Conservation (phyloP, 179 eudicot genomes). For the Amaranthus tricolor region DNA sequence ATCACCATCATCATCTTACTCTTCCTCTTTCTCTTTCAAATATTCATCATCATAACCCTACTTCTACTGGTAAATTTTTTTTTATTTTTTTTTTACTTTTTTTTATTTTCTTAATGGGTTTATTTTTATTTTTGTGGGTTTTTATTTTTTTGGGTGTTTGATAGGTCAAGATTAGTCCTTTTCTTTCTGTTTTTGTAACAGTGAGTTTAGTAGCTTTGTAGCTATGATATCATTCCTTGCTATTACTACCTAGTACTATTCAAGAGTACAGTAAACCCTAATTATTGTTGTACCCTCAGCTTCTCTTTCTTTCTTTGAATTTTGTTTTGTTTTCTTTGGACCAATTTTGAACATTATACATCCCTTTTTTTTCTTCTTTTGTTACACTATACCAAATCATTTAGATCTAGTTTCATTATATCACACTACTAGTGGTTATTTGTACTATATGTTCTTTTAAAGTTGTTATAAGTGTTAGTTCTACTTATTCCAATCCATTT, state of each 20-base stretch:
- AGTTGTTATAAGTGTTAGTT: background rate
- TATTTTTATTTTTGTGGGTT: background rate
- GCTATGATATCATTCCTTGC: conserved; percentile 15
- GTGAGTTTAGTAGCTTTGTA: conserved; percentile 13
- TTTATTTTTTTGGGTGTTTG: background rate
- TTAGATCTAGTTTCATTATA: conserved; percentile 18
- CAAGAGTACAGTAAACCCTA: conserved; percentile 29
- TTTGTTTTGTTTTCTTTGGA: conserved; percentile 6
- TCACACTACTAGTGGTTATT: background rate
- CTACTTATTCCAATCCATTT: background rate
- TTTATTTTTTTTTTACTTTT: background rate
- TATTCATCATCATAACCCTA: conserved; percentile 16
- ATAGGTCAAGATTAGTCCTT: conserved; percentile 10
- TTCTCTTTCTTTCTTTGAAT: background rate
- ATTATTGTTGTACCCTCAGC: conserved; percentile 28
- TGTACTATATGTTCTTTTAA: background rate
- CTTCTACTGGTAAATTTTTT: conserved; percentile 28
- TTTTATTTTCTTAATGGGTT: too few relatives aligned
- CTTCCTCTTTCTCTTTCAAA: conserved; percentile 35
- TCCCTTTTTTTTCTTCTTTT: conserved; percentile 1
- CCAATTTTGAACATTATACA: background rate
- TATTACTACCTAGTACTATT: conserved; percentile 17
- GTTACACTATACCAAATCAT: conserved; percentile 9
- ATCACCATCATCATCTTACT: conserved; percentile 16
- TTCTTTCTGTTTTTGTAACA: background rate